phyloP scores from a whole-genome alignment of 306 rosid genomes.

The Trifolium subterraneum region DNA sequence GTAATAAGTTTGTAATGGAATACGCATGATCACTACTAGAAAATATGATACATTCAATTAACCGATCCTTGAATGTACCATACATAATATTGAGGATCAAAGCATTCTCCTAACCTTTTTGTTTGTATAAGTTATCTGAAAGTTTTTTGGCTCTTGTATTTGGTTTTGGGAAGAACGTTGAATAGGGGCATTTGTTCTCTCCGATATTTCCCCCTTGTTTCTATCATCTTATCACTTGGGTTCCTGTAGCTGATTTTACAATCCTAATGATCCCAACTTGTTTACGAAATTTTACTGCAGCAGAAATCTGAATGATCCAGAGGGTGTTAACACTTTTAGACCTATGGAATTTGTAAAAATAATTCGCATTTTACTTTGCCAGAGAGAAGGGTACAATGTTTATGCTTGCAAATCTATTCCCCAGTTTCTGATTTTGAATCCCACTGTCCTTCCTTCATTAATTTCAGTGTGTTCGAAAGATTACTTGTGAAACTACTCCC shows the following conservation, averaged over 20 bases:
- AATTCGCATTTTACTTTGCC: not conserved
- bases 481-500: constrained; percentile 13
- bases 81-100: not conserved
- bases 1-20: constrained; percentile 21
- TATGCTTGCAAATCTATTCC: constrained; percentile 11
- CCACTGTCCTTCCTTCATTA: not conserved
- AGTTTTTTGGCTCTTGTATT: not conserved
- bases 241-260: not conserved
- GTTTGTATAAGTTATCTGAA: not conserved
- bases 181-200: not conserved
- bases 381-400: not conserved
- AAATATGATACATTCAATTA: constrained; percentile 1
- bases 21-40: constrained; percentile 14
- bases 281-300: not conserved
- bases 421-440: not conserved
- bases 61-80: not conserved
- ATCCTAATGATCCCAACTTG: not conserved
- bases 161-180: not conserved
- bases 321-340: not conserved
- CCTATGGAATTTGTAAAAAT: not conserved
- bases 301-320: not conserved
- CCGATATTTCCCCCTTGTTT: not conserved
- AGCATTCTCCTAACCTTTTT: not conserved
- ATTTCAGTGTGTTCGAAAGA: not conserved
- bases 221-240: not conserved